Percentiles rank a stretch among this genome's conserved stretches.
These are phyloP conservation scores for Chrysoporthe puriensis DNA, from an alignment of 2,329 filamentous ascomycete genomes.

Conservation along the genomic window DNA sequence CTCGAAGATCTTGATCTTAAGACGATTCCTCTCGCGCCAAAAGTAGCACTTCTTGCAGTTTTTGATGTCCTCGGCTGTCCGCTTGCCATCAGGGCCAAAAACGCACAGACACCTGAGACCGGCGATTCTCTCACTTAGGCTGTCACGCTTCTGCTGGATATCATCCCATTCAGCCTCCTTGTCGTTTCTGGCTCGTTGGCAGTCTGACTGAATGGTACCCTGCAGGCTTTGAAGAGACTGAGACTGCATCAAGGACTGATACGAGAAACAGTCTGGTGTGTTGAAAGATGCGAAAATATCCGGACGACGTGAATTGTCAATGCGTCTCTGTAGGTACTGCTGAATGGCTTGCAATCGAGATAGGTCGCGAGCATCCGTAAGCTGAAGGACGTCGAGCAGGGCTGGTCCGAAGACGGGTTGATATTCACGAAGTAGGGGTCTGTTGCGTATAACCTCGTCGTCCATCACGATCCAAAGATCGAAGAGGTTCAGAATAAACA, in stretches of 20 bases:
- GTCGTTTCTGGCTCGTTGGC: conserved; percentile 21
- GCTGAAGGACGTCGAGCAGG: conserved; percentile 56
- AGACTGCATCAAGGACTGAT: conserved; percentile 45
- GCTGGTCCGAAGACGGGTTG: conserved; percentile 53
- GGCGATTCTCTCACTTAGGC: conserved; percentile 37
- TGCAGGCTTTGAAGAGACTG: conserved; percentile 31
- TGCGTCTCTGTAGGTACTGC: conserved; percentile 47
- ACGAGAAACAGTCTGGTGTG: conserved; percentile 46
- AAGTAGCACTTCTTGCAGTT: conserved; percentile 37
- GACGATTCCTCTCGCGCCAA: conserved; percentile 34
- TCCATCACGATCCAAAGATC: conserved; percentile 63
- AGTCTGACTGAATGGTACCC: conserved; percentile 34
- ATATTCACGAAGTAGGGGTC: conserved; percentile 52
- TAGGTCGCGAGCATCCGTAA: conserved; percentile 52
- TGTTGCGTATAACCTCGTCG: conserved; percentile 42
- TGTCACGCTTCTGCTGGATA: conserved; percentile 36
- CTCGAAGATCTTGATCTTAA: conserved; percentile 45
- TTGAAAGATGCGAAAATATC: conserved; percentile 52
- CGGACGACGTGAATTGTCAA: conserved; percentile 28
- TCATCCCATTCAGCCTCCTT: conserved; percentile 40
- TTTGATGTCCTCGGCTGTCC: conserved; percentile 16
- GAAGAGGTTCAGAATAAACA: conserved; percentile 55
- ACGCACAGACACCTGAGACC: conserved; percentile 36
- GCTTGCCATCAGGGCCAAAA: conserved; percentile 27
- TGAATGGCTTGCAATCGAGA: conserved; percentile 52